Evolutionary conservation across 306 rosid genomes (phyloP).

Genomic region (Boehmeria nivea): DNA sequence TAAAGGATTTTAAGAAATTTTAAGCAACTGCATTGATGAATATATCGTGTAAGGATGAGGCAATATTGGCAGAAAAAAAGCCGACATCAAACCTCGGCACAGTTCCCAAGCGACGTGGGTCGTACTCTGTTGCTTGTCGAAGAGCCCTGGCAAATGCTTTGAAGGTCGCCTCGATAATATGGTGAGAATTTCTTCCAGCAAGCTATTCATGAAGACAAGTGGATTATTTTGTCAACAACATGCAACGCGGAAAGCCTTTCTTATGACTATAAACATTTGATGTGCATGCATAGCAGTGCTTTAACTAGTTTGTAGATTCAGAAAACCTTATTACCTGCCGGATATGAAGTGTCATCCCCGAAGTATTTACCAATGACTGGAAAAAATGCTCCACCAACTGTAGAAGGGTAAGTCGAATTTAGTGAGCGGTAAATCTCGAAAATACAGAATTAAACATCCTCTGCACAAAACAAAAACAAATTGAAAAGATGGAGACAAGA

Average conservation of each 20-base stretch:
- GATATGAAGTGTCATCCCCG: conserved; percentile 97
- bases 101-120: conserved; percentile 70
- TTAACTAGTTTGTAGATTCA: not conserved
- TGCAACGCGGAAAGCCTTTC: no score
- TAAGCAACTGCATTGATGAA: not conserved
- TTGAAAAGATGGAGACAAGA: no score
- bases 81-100: conserved; percentile 68
- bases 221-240: conserved; percentile 10
- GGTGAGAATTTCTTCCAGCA: conserved; percentile 88
- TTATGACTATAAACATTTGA: not conserved
- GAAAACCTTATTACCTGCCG: conserved; percentile 60
- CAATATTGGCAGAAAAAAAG: conserved; percentile 4
- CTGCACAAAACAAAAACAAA: no score
- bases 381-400: conserved; percentile 97
- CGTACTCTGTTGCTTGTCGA: conserved; percentile 81
- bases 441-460: not conserved
- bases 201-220: conserved; percentile 49
- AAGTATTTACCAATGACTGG: conserved; percentile 91
- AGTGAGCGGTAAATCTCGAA: conserved; percentile 5
- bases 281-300: not conserved
- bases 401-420: conserved; percentile 14
- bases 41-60: not conserved
- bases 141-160: conserved; percentile 98
- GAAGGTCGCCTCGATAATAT: conserved; percentile 92
- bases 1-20: conserved; percentile 1